Evolutionary conservation across 441 rosid species (phyloP), one percentile per base, ranked within the genome.

Genomic region (Syzygium malaccense): DNA sequence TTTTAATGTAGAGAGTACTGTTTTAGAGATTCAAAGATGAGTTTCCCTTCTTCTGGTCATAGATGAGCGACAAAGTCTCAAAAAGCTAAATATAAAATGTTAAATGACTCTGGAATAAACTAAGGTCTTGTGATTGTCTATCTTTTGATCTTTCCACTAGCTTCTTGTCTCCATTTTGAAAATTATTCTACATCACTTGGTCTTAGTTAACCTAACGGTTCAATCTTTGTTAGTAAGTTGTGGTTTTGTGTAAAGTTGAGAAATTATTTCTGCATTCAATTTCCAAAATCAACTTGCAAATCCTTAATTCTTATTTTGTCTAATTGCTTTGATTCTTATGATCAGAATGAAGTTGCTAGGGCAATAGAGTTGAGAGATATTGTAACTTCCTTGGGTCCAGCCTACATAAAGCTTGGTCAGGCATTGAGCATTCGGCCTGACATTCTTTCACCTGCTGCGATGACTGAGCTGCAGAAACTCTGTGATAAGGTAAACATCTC

Each of bases 361-460:
- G 99, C 99, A 86, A 98, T 97, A 91, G 99, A 98, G 90, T 86
- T 98, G 89, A 96, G 99, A 94, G 99, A 98, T 55, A 98, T 98
- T 85, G 98, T 98, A 37, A 98, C 99, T 86, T 96, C 99, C 30
- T 93, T 98, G 95, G 99, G 99, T 91, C 99, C 99, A 90, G 99
- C 99, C 23, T 98, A 97, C 89, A 95, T 98, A 87, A 98, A 98
- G 91, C 98, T 98, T 90, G 99, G 99, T 89, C 99, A 98, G 91
- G 99, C 99, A 90, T 93, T 98, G 92, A 98, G 99, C 91, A 98
- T 98, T 91, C 98, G 99, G 58, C 99, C 99, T 14, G 99, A 98
- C 92, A 96, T 98, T 87, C 90, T 98, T 92, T 98, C 99, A 28
- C 99, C 99, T 32, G 95, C 78, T 85, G 99, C 99, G 32, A 96